Conservation (phyloP, 2,329 filamentous ascomycete species). For the Penicillium palitans region DNA sequence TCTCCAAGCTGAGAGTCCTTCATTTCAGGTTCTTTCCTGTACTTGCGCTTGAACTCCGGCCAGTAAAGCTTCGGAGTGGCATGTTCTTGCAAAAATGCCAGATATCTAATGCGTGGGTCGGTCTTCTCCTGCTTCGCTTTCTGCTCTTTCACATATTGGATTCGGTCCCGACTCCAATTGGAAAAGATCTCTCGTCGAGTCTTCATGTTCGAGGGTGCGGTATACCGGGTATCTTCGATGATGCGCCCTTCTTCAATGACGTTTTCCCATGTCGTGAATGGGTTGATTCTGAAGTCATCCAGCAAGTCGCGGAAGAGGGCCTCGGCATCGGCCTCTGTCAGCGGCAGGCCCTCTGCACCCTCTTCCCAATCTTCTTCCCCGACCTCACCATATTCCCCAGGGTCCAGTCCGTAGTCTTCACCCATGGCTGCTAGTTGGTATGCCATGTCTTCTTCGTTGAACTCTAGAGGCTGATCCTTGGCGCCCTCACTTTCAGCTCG, state of each 20-base stretch:
- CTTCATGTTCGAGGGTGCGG: conserved; percentile 76
- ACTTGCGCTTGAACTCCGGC: conserved; percentile 94
- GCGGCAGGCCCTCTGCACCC: conserved; percentile 66
- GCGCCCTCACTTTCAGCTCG: conserved; percentile 54
- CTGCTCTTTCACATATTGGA: conserved; percentile 69
- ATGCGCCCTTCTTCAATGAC: conserved; percentile 79
- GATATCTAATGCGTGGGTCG: conserved; percentile 79
- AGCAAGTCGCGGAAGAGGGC: conserved; percentile 83
- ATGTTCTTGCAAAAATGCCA: conserved; percentile 75
- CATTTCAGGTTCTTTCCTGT: conserved; percentile 77
- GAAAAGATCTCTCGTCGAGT: conserved; percentile 79
- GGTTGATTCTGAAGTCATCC: conserved; percentile 77
- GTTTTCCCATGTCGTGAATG: conserved; percentile 89
- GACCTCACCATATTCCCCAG: conserved; percentile 69
- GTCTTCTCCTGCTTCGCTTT: conserved; percentile 74
- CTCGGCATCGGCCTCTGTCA: conserved; percentile 74
- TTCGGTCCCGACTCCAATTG: conserved; percentile 77
- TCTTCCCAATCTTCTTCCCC: conserved; percentile 64
- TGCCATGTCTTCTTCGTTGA: conserved; percentile 91
- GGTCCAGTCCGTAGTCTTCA: conserved; percentile 75
- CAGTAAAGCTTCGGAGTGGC: conserved; percentile 93
- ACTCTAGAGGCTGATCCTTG: conserved; percentile 64
- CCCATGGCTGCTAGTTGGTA: conserved; percentile 90
- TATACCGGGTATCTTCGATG: conserved; percentile 84
- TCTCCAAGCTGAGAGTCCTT: conserved; percentile 46